A percentile compares a stretch with the other conserved stretches of the same genome.
Evolutionary conservation across 768 basidiomycete genomes (phyloP).

Genomic region (Galerina marginata): DNA sequence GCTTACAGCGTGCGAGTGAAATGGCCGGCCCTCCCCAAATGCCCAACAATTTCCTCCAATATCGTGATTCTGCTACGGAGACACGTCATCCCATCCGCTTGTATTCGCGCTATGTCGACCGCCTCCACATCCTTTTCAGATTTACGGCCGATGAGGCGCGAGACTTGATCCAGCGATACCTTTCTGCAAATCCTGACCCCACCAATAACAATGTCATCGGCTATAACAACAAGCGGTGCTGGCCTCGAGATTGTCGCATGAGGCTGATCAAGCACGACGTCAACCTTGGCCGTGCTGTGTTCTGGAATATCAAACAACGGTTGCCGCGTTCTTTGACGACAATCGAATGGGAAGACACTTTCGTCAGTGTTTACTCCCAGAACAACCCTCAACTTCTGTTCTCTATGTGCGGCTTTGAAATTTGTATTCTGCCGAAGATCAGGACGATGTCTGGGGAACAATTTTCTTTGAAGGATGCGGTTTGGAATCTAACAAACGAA

Average conservation of each 20-base stretch:
- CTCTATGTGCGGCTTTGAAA: slow-evolving; percentile 99
- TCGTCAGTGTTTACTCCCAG: slow-evolving; percentile 95
- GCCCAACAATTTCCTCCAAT: slow-evolving; percentile 99
- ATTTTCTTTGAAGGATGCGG: slow-evolving; percentile 94
- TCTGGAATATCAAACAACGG: slow-evolving; percentile 99
- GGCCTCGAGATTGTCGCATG: slow-evolving; percentile 99
- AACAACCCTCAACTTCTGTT: slow-evolving; percentile 98
- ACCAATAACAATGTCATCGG: slow-evolving; percentile 99
- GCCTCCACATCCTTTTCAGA: slow-evolving; percentile 94
- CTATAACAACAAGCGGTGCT: slow-evolving; percentile 99
- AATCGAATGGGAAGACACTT: slow-evolving; percentile 99
- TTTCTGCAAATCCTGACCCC: slow-evolving; percentile 97
- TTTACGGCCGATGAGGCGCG: slow-evolving; percentile 97
- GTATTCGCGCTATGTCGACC: slow-evolving; percentile 96
- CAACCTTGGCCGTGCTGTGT: slow-evolving; percentile 96
- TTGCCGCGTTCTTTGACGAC: slow-evolving; percentile 95
- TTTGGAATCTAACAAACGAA: slow-evolving; percentile 97
- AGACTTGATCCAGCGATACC: slow-evolving; percentile 96
- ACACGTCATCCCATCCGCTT: slow-evolving; percentile 97
- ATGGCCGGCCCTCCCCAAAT: slow-evolving; percentile 98
- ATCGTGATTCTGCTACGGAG: slow-evolving; percentile 93
- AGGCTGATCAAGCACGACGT: slow-evolving; percentile 99
- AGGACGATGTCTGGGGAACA: slow-evolving; percentile 95
- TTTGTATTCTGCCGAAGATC: slow-evolving; percentile 96
- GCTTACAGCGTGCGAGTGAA: slow-evolving; percentile 97